Evolutionary conservation across 345 rosid species (phyloP), one percentile per base, ranked within the genome.

Genomic region (Citrus hindsii): DNA sequence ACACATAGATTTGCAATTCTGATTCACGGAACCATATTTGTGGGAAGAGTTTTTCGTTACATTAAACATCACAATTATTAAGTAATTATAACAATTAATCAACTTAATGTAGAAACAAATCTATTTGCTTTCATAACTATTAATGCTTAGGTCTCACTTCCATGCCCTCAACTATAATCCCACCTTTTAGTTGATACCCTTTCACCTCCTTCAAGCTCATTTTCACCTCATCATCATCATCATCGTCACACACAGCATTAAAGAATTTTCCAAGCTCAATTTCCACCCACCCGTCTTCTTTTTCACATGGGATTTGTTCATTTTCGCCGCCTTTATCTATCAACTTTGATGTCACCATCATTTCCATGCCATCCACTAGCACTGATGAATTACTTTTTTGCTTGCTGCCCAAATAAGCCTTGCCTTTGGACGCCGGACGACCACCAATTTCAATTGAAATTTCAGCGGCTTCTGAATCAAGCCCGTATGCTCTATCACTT

Each of bases 231-330:
- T 84, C 79, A 16, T 80, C 77, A 14, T 80, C 77, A 14, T 37
- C 2, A 0, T 21, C 72, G 16, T 38, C 72, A 7, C 51, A 75
- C 9, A 32, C 79, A 21, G 86, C 90, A 13, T 30, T 87, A 48
- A 76, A 82, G 74, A 92, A 91, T 72, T 87, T 90, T 6, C 98
- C 98, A 0, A 91, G 48, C 87, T 91, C 92, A 55, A 92, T 82
- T 87, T 92, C 97, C 93, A 88, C 55, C 97, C 98, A 94, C 6
- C 93, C 95, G 27, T 89, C 90, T 5, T 75, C 84, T 75, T 90
- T 86, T 61, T 67, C 80, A 12, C 56, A 32, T 0, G 89, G 87
- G 14, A 80, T 79, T 9, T 67, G 48, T 42, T 74, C 68, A 1
- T 60, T 77, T 12, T 48, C 77, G 14, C 71, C 83, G 0, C 35